Base-by-base conservation (phyloP, 139 green algal genomes). In the Chlamydomonas schloesseri region DNA sequence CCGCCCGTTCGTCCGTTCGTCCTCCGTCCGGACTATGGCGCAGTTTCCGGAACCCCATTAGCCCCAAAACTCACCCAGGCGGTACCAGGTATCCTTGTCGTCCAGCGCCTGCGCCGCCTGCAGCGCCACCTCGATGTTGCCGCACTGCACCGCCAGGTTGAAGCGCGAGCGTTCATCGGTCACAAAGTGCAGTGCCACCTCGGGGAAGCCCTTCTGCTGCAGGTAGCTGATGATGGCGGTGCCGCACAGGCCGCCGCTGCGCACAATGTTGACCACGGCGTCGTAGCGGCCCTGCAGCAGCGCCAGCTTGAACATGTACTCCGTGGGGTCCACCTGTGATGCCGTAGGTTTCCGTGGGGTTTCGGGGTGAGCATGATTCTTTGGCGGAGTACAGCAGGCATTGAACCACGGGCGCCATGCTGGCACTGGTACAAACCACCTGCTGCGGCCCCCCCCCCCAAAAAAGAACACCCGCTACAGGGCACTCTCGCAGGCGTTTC, bases 241-340 rank as follows among this genome's bases (percentile, higher is more conserved):
- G 29, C 98, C 98, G 91, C 95, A 98, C 71, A 99, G 95, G 69
- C 90, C 87, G 58, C 89, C 93, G 90, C 89, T 89, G 53, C 95
- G 94, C 93, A 99, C 99, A 96, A 99, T 98, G 68, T 81, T 36
- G 60, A 99, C 94, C 85, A 99, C 98, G 58, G 93, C 90, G 91
- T 99, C 98, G 89, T 98, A 99, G 91, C 98, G 95, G 74, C 94
- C 93, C 90, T 98, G 92, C 87, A 94, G 72, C 77, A 99, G 96
- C 53, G 98, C 98, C 85, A 99, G 94, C 95, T 99, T 99, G 96
- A 99, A 99, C 89, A 96, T 94, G 92, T 98, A 99, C 95, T 99
- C 98, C 0, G 94, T 97, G n/a, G 92, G 91, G 88, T 99, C 95
- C 36, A 98, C 94, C 93, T 98, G n/a, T n/a, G n/a, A n/a, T n/a